phyloP scores from a whole-genome alignment of 164 flowering plant species.

The Annona cherimola region DNA sequence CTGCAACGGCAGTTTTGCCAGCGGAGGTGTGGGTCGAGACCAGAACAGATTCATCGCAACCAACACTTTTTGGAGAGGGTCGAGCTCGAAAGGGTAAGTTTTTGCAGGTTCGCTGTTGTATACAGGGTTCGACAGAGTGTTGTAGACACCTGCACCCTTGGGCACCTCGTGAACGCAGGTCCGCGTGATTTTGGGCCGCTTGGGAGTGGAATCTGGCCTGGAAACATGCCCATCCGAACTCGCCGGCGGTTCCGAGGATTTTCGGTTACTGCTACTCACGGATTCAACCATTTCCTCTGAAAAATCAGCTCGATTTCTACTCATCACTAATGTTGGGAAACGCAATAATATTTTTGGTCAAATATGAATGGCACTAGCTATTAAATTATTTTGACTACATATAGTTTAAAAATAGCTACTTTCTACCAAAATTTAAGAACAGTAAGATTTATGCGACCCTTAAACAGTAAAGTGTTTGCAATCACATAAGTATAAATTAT shows the following conservation, averaged over 20 bases:
- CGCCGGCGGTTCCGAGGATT: slow-evolving; percentile 15
- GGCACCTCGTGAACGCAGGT: slow-evolving; percentile 87
- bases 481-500: no score
- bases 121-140: slow-evolving; percentile 63
- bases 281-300: slow-evolving; percentile 28
- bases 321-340: no score
- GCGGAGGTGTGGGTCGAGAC: slow-evolving; percentile 98
- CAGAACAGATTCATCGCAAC: slow-evolving; percentile 75
- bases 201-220: slow-evolving; percentile 15
- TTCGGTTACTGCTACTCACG: slow-evolving; percentile 26
- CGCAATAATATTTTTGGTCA: no score
- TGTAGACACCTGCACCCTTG: slow-evolving; percentile 52
- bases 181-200: no score
- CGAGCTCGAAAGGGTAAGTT: slow-evolving; percentile 63
- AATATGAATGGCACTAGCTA: no score
- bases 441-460: no score
- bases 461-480: no score
- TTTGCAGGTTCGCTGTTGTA: slow-evolving; percentile 74
- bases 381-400: no score
- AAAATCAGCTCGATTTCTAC: not conserved
- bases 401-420: no score
- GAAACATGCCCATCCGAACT: not conserved
- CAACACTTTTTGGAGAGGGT: slow-evolving; percentile 86
- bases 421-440: no score
- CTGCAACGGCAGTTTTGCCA: slow-evolving; percentile 95